Percentiles rank a stretch among this genome's conserved stretches.
phyloP scores from a whole-genome alignment of 2,329 filamentous ascomycete species.

The Penicillium sp. region DNA sequence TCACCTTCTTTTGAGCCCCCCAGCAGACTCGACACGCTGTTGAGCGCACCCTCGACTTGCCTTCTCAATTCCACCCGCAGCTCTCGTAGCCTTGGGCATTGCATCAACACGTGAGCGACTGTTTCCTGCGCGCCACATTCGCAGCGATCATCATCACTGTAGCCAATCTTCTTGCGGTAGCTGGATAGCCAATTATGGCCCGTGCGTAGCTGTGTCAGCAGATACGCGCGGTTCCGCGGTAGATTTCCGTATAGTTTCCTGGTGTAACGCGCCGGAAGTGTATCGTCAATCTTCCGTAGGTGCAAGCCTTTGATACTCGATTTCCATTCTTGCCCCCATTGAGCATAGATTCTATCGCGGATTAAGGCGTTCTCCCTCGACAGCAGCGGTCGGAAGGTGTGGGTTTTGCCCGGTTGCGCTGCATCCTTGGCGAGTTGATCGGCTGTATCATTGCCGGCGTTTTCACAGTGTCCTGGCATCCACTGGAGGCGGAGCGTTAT shows the following conservation, averaged over 20 bases:
- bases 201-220: constrained; percentile 26
- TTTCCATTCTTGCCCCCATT: constrained; percentile 20
- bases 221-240: too few relatives aligned
- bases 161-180: constrained; percentile 15
- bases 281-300: too few relatives aligned
- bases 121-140: neutral
- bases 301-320: constrained; percentile 20
- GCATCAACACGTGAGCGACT: too few relatives aligned
- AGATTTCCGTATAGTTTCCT: too few relatives aligned
- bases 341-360: constrained; percentile 4
- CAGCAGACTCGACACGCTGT: too few relatives aligned
- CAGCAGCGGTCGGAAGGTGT: constrained; percentile 13
- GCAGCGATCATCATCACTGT: constrained; percentile 16
- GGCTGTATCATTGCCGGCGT: too few relatives aligned
- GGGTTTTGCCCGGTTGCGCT: too few relatives aligned
- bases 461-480: too few relatives aligned
- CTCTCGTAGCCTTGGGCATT: too few relatives aligned
- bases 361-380: constrained; percentile 12
- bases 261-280: too few relatives aligned
- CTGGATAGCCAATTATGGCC: constrained; percentile 27
- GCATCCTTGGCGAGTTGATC: too few relatives aligned
- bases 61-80: constrained; percentile 1
- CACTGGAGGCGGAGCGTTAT: constrained; percentile 20
- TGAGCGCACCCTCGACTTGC: neutral
- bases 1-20: too few relatives aligned